Evolutionary conservation across 148 eudicot genomes (phyloP).

Genomic region (Linanthus parryae): DNA sequence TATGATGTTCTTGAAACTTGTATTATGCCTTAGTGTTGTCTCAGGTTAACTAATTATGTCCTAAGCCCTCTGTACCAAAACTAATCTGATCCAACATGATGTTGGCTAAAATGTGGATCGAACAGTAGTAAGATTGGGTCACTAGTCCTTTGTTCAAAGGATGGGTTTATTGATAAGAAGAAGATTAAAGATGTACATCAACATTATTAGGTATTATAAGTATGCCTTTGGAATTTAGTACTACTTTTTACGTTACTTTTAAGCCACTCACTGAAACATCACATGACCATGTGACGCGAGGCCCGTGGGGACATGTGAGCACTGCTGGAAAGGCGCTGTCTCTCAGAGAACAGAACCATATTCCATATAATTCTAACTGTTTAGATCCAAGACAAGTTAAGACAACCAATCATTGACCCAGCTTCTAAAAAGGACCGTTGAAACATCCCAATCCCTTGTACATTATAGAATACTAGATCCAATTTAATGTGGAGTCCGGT

Average conservation of each 20-base stretch:
- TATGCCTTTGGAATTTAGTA: slow-evolving; percentile 2
- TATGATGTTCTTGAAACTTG: too few relatives aligned
- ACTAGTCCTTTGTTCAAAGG: slow-evolving; percentile 7
- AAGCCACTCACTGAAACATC: slow-evolving; percentile 15
- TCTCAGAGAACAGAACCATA: slow-evolving; percentile 11
- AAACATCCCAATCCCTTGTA: neutral
- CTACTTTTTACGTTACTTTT: neutral
- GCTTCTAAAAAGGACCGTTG: slow-evolving; percentile 14
- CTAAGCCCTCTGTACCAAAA: too few relatives aligned
- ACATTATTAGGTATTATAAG: neutral
- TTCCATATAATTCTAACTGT: slow-evolving; percentile 34
- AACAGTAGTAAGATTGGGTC: neutral
- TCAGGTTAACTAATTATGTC: too few relatives aligned
- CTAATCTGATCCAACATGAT: too few relatives aligned
- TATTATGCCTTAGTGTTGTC: too few relatives aligned
- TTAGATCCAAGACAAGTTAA: slow-evolving; percentile 38
- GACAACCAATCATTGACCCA: slow-evolving; percentile 41
- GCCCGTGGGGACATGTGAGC: slow-evolving; percentile 31
- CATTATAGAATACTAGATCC: neutral
- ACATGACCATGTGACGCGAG: slow-evolving; percentile 30
- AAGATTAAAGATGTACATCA: too few relatives aligned
- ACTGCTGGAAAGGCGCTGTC: slow-evolving; percentile 12
- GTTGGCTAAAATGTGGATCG: too few relatives aligned
- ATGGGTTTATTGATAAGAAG: too few relatives aligned
- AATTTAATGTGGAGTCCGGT: neutral